phyloP scores from a whole-genome alignment of 179 eudicot species.

The Amaranthus tricolor region DNA sequence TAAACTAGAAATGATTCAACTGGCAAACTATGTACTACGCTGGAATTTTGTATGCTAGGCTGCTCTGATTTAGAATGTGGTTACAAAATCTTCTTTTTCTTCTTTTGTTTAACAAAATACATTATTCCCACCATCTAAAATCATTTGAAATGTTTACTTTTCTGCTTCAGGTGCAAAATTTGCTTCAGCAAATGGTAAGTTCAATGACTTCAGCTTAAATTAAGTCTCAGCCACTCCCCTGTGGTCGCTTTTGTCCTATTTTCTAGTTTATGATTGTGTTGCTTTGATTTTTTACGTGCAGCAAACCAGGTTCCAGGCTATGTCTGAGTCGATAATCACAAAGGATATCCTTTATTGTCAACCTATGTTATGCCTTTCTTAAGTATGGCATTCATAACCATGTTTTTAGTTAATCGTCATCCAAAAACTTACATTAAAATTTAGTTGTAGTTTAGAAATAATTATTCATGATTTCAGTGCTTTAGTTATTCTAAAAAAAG shows the following conservation, averaged over 20 bases:
- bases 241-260: neutral
- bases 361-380: neutral
- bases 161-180: constrained; percentile 19
- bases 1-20: neutral
- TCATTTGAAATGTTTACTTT: neutral
- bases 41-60: neutral
- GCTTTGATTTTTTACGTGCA: constrained; percentile 30
- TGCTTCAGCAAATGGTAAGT: constrained; percentile 20
- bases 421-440: no score
- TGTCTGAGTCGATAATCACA: constrained; percentile 67
- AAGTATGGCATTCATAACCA: no score
- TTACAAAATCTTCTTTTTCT: neutral
- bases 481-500: no score
- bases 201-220: neutral
- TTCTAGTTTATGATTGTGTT: neutral
- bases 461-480: no score
- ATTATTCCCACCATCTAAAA: neutral
- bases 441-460: no score
- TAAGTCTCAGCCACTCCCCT: neutral
- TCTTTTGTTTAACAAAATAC: neutral
- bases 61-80: neutral
- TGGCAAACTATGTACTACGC: neutral
- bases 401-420: no score
- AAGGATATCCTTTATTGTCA: constrained; percentile 61
- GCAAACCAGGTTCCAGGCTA: constrained; percentile 76